Percentiles rank a stretch among this genome's conserved stretches.
Conservation (phyloP, 352 stramenopile genomes). For the Pythium utonaiense region DNA sequence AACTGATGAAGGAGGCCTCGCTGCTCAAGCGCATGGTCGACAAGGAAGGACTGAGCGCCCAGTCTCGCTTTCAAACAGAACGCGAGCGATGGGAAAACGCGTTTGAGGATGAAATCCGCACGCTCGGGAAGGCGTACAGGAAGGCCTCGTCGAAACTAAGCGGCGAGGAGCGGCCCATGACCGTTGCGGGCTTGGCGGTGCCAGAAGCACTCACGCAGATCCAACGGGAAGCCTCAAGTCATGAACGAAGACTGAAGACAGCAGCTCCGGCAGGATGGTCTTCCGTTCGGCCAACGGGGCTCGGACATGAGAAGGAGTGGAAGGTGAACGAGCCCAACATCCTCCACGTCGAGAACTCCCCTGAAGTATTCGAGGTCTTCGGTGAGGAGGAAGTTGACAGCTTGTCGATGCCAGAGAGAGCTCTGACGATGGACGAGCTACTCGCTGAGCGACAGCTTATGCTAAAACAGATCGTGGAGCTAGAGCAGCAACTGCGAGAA, state of each 20-base stretch:
- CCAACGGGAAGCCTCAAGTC: constrained; percentile 32
- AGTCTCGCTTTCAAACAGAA: constrained; percentile 26
- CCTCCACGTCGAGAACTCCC: constrained; percentile 31
- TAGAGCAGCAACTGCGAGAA: constrained; percentile 26
- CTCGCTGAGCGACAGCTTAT: constrained; percentile 34
- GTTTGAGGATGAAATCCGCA: constrained; percentile 47
- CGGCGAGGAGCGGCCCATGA: constrained; percentile 32
- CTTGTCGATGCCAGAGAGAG: neutral
- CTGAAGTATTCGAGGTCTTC: constrained; percentile 34
- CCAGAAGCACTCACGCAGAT: constrained; percentile 48
- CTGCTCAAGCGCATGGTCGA: constrained; percentile 19
- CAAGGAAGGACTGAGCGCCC: constrained; percentile 16
- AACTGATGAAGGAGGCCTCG: constrained; percentile 35
- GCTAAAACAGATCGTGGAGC: constrained; percentile 35
- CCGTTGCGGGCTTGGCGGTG: constrained; percentile 45
- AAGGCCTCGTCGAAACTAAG: constrained; percentile 24
- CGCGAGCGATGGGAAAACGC: constrained; percentile 47
- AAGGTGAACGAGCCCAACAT: constrained; percentile 14
- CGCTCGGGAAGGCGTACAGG: constrained; percentile 38
- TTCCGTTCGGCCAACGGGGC: neutral
- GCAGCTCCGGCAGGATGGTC: constrained; percentile 25
- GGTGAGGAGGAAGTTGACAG: constrained; percentile 6
- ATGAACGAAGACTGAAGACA: constrained; percentile 46
- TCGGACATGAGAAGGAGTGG: neutral
- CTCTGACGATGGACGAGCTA: constrained; percentile 17